A percentile compares a stretch with the other conserved stretches of the same genome.
Evolutionary conservation across 805 yeast species (phyloP).

Genomic region (Lachancea dasiensis): DNA sequence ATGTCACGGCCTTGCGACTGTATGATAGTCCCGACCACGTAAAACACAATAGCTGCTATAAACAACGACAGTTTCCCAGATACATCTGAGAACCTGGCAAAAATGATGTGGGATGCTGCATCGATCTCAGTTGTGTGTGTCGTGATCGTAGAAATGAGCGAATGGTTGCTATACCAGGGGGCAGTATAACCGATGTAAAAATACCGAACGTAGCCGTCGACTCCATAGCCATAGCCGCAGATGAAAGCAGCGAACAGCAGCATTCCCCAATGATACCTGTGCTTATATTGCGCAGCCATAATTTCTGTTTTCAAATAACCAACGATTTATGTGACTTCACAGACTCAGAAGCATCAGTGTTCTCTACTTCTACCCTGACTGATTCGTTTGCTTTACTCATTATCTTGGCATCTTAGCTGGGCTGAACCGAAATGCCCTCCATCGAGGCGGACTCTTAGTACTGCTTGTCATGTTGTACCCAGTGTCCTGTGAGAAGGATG

Average conservation of each 20-base stretch:
- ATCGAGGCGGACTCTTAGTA: too few species aligned
- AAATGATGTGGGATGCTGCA: conserved; percentile 52
- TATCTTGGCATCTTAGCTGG: too few species aligned
- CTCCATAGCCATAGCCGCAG: conserved; percentile 49
- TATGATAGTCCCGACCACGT: conserved; percentile 51
- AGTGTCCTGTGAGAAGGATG: too few species aligned
- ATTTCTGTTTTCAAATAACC: conserved; percentile 48
- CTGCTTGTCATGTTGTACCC: too few species aligned
- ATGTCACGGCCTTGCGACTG: conserved; percentile 51
- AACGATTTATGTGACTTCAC: too few species aligned
- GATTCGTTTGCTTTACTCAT: too few species aligned
- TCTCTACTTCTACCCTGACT: too few species aligned
- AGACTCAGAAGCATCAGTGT: too few species aligned
- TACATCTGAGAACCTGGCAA: conserved; percentile 50
- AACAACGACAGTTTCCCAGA: conserved; percentile 51
- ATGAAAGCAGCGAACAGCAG: conserved; percentile 42
- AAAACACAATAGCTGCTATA: conserved; percentile 40
- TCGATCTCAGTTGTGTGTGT: conserved; percentile 48
- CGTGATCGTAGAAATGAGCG: conserved; percentile 45
- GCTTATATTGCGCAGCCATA: conserved; percentile 40
- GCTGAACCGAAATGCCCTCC: too few species aligned
- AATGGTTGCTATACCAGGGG: conserved; percentile 42
- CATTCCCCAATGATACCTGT: conserved; percentile 30
- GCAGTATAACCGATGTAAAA: conserved; percentile 51
- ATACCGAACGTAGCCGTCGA: conserved; percentile 46